Base-by-base conservation (phyloP, 441 rosid species). In the Rhodomyrtus psidioides region DNA sequence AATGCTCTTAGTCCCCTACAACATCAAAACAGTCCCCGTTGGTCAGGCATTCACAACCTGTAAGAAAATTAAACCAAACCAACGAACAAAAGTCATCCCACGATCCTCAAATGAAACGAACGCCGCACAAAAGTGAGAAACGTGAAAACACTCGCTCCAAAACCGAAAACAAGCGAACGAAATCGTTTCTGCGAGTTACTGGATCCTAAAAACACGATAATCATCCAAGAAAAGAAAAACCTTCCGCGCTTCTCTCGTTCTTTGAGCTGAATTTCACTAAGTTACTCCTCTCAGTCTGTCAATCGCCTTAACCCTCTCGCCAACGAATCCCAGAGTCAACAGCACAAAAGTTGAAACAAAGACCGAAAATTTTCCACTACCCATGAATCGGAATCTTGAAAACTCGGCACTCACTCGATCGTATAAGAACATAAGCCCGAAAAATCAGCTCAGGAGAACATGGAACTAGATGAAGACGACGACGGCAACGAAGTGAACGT, bases 1-100 rank as follows among this genome's bases (percentile, higher is more conserved):
- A 76, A 82, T 44, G 86, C 90, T 90, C 95, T 92, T 83, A 91
- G 92, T 93, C 94, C 93, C 94, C 94, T 21, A 84, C 84, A 75
- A 81, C 84, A 86, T 30, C 56, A 89, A 87, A 84, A 54, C 24
- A 28, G 55, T 54, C n/a, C 34, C 74, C 82, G 82, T 10, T 24
- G 60, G 42, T 83, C 82, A 54, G 83, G 83, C 91, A 88, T 92
- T 53, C 82, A 83, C 59, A 26, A 57, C 83, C 88, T 88, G 58
- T 6, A 49, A 46, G 39, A 82, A 34, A 55, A n/a, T 54, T 17
- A 85, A 81, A 70, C 60, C 34, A 55, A 86, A 85, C 58, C 83
- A 65, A 82, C 21, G 39, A 55, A 44, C 16, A 44, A 74, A 42
- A 23, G 53, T 49, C 28, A 53, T 26, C n/a, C 28, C 56, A 30